phyloP scores from a whole-genome alignment of 208 protist genomes.

The Eutreptiella sp. region DNA sequence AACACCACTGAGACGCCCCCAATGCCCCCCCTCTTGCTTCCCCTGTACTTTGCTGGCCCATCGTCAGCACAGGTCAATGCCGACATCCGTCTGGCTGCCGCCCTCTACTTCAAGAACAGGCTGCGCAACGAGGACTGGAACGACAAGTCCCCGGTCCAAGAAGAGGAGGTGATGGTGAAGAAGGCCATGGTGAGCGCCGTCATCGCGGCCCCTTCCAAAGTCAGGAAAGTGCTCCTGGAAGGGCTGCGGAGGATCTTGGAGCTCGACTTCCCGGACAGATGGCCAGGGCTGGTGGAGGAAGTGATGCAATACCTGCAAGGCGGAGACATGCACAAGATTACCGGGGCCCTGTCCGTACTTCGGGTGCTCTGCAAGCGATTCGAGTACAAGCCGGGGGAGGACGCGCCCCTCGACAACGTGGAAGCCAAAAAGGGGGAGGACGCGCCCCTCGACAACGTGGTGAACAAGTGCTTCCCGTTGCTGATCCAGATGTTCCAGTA shows the following conservation, averaged over 20 bases:
- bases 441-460: not conserved
- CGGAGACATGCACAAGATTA: not conserved
- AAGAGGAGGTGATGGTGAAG: slow-evolving; percentile 2
- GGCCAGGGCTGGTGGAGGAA: slow-evolving; percentile 8
- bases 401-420: too few species aligned
- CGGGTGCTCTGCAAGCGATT: slow-evolving; percentile 16
- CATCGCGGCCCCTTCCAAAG: not conserved
- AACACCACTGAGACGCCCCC: too few species aligned
- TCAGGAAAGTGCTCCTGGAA: slow-evolving; percentile 12
- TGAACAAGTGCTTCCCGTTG: slow-evolving; percentile 1
- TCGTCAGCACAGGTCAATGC: slow-evolving; percentile 8
- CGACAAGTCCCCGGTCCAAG: not conserved
- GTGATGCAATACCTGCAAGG: not conserved
- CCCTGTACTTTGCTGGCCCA: too few species aligned
- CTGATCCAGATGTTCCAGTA: slow-evolving; percentile 9
- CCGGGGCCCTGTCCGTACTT: slow-evolving; percentile 1
- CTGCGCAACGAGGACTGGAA: slow-evolving; percentile 13
- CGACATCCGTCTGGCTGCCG: slow-evolving; percentile 7
- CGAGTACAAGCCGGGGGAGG: not conserved
- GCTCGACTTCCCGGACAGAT: slow-evolving; percentile 15
- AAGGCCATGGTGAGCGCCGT: not conserved
- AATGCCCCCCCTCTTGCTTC: too few species aligned
- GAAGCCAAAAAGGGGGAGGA: too few species aligned
- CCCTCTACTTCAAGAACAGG: not conserved
- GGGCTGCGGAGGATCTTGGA: not conserved